Percentiles rank a stretch among this genome's conserved stretches.
phyloP scores from a whole-genome alignment of 1,139 yeast genomes.

The Geotrichum europaeum region DNA sequence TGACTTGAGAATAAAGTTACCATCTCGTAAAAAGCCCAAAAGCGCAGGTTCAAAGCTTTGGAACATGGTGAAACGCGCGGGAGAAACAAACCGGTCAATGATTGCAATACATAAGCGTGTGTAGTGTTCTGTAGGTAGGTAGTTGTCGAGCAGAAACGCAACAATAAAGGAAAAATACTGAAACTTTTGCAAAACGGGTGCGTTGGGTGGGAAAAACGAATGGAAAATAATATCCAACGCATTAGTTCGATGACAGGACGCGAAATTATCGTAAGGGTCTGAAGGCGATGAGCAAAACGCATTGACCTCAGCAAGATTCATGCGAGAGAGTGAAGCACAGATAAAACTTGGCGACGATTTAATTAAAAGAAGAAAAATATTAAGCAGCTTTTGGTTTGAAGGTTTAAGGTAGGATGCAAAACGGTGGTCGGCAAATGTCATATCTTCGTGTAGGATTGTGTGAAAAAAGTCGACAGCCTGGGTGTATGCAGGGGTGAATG shows the following conservation, averaged over 20 bases:
- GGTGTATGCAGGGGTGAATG: conserved; percentile 24
- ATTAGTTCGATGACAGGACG: conserved; percentile 25
- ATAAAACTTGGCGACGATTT: conserved; percentile 35
- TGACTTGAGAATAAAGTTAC: conserved; percentile 22
- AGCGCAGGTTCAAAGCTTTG: conserved; percentile 24
- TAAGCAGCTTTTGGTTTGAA: conserved; percentile 29
- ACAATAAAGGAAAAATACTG: conserved; percentile 31
- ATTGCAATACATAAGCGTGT: conserved; percentile 23
- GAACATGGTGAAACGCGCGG: conserved; percentile 22
- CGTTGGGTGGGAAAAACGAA: conserved; percentile 29
- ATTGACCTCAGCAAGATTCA: conserved; percentile 25
- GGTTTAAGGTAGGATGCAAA: conserved; percentile 21
- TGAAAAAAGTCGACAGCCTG: conserved; percentile 25
- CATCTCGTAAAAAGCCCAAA: conserved; percentile 25
- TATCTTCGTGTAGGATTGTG: conserved; percentile 23
- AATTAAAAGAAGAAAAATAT: conserved; percentile 32
- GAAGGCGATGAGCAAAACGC: conserved; percentile 19
- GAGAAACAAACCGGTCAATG: conserved; percentile 18
- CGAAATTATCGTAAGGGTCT: conserved; percentile 27
- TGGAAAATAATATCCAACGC: conserved; percentile 32
- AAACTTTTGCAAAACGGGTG: conserved; percentile 24
- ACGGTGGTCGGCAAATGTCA: conserved; percentile 17
- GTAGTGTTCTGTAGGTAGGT: conserved; percentile 20
- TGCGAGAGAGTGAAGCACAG: conserved; percentile 28
- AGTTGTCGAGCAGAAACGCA: conserved; percentile 23